These are phyloP conservation scores for Porphyra umbilicalis DNA, from an alignment of 31 red algal genomes.

Conservation along the genomic window DNA sequence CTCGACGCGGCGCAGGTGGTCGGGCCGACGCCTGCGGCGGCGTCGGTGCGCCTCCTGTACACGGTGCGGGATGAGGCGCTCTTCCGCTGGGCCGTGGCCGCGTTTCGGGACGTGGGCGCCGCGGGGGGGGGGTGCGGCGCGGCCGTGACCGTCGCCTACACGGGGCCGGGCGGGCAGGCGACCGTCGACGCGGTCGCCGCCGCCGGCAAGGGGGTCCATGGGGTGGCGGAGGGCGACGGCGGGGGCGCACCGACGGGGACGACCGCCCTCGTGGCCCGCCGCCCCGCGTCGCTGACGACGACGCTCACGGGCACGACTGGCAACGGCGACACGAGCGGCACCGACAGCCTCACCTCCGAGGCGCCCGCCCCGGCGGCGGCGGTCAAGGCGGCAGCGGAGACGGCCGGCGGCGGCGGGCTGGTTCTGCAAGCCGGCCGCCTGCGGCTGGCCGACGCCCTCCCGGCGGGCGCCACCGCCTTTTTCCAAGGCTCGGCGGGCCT, in stretches of 20 bases:
- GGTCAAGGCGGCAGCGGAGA: neutral
- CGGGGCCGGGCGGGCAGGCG: neutral
- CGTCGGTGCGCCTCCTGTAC: slow-evolving; percentile 28
- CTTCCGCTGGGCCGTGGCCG: slow-evolving; percentile 25
- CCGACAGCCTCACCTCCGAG: neutral
- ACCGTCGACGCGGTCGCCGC: neutral
- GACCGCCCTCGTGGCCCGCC: neutral
- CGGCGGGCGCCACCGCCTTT: slow-evolving; percentile 15
- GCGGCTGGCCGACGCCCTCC: slow-evolving; percentile 19
- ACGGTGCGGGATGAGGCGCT: slow-evolving; percentile 35
- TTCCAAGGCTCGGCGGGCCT: slow-evolving; percentile 55
- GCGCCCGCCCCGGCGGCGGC: neutral
- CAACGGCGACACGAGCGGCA: neutral
- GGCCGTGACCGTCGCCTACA: slow-evolving; percentile 23
- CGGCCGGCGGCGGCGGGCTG: neutral
- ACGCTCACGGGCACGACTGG: neutral
- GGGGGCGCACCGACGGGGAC: neutral
- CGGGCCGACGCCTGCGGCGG: neutral
- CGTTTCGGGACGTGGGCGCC: neutral
- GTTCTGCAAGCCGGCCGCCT: slow-evolving; percentile 25
- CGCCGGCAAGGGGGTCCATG: too few relatives aligned
- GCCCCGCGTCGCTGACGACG: too few relatives aligned
- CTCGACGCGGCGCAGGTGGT: slow-evolving; percentile 45
- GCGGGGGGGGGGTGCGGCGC: neutral
- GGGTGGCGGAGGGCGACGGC: neutral